Conservation (phyloP, 2,329 filamentous ascomycete species). For the Exutisphaerella laricina region DNA sequence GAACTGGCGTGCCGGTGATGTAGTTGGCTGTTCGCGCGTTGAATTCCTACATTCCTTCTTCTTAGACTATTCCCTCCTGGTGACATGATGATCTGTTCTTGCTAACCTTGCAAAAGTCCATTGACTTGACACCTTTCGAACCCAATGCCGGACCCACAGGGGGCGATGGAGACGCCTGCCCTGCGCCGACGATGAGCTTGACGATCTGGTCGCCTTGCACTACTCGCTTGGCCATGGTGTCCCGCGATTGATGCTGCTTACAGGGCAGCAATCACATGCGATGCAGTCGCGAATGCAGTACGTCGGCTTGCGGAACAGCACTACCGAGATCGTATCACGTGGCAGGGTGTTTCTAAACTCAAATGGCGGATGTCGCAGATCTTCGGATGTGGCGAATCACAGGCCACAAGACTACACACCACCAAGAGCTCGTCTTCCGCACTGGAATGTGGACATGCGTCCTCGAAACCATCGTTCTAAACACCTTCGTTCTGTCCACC, state of each 20-base stretch:
- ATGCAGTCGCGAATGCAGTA: not conserved
- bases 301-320: no score
- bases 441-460: conserved; percentile 9
- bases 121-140: conserved; percentile 96
- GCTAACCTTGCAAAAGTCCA: conserved; percentile 96
- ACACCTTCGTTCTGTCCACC: not conserved
- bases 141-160: conserved; percentile 94
- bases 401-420: not conserved
- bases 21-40: conserved; percentile 65
- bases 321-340: no score
- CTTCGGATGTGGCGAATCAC: conserved; percentile 1
- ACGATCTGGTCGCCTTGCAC: conserved; percentile 67
- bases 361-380: not conserved
- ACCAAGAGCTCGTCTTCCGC: conserved; percentile 3
- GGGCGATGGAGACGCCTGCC: conserved; percentile 88
- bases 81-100: not conserved
- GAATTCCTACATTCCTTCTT: conserved; percentile 19
- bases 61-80: conserved; percentile 7
- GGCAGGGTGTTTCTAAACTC: no score
- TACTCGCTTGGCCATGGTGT: conserved; percentile 48
- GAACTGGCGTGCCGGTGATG: conserved; percentile 74
- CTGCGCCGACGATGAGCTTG: conserved; percentile 95
- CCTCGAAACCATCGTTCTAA: not conserved
- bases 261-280: conserved; percentile 6
- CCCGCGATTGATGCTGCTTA: not conserved